Evolutionary conservation across 179 eudicot genomes (phyloP).

Genomic region (Beta lomatogona): DNA sequence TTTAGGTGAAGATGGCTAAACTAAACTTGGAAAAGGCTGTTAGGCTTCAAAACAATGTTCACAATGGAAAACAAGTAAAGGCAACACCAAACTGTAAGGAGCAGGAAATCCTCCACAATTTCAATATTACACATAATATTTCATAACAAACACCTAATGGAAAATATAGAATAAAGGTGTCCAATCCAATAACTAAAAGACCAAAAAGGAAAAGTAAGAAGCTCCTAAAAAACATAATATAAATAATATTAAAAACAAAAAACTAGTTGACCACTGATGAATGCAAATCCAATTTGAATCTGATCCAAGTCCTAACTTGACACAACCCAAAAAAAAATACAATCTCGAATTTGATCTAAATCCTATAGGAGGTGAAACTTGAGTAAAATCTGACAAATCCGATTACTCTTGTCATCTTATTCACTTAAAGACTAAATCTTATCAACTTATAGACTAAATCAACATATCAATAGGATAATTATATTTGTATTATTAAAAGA

Average conservation of each 20-base stretch:
- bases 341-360: no score
- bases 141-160: background rate
- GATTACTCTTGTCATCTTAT: no score
- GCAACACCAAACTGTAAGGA: background rate
- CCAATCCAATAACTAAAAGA: background rate
- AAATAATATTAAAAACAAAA: background rate
- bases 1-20: background rate
- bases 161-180: background rate
- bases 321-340: no score
- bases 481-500: no score
- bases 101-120: background rate
- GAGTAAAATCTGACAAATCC: no score
- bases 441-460: no score
- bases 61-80: background rate
- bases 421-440: no score
- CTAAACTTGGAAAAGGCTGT: background rate
- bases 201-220: background rate
- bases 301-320: no score
- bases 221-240: background rate
- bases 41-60: background rate
- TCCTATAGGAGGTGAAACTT: no score
- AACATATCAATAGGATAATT: no score
- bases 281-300: no score
- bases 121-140: background rate
- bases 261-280: no score